Percentiles rank a stretch among this genome's conserved stretches.
These are phyloP conservation scores for Macadamia tetraphylla DNA, from an alignment of 164 flowering plant genomes.

Conservation along the genomic window DNA sequence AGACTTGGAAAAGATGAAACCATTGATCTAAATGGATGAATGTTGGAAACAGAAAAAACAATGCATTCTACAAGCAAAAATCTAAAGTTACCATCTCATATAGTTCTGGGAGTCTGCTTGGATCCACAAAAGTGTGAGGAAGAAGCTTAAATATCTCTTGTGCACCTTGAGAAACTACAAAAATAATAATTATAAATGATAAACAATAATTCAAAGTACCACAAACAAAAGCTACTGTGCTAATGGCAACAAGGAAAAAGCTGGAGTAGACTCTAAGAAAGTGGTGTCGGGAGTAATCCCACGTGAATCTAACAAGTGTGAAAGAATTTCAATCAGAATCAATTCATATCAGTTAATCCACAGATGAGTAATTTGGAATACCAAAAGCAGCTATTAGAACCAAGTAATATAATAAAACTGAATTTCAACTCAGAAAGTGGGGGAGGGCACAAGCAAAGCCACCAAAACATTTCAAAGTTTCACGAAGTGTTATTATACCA, in stretches of 20 bases:
- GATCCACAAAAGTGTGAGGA: slow-evolving; percentile 89
- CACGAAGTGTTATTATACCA: slow-evolving; percentile 40
- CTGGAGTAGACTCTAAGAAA: too few species aligned
- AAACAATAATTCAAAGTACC: too few species aligned
- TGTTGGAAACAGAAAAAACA: background rate
- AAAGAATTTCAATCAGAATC: background rate
- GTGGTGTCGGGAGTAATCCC: too few species aligned
- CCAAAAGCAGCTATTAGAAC: too few species aligned
- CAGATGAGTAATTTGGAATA: too few species aligned
- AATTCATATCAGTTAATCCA: background rate
- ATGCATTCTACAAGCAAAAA: background rate
- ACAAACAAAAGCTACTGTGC: too few species aligned
- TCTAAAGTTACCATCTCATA: slow-evolving; percentile 37
- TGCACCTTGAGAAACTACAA: slow-evolving; percentile 85
- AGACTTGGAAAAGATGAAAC: background rate
- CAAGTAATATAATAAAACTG: too few species aligned
- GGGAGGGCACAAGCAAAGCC: background rate
- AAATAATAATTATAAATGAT: slow-evolving; percentile 3
- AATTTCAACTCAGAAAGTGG: background rate
- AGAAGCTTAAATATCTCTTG: slow-evolving; percentile 96
- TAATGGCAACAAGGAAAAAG: too few species aligned
- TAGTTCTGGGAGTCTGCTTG: slow-evolving; percentile 71
- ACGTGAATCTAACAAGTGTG: background rate
- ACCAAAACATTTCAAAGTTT: background rate
- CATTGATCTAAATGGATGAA: background rate